These are phyloP conservation scores for Passalora sequoiae DNA, from an alignment of 2,329 filamentous ascomycete species.

Conservation along the genomic window DNA sequence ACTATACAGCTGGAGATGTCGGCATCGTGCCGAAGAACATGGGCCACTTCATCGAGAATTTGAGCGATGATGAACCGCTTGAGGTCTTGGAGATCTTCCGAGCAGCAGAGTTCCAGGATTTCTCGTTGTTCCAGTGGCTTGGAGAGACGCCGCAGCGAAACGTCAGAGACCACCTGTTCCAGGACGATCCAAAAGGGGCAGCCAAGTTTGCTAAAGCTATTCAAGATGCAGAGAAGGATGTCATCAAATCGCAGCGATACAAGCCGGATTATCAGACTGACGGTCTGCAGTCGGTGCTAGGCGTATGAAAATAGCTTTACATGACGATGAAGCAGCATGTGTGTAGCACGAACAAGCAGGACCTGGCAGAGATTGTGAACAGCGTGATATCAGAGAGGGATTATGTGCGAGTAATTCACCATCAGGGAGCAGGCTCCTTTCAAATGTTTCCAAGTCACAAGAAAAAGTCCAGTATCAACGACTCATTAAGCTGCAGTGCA, in stretches of 20 bases:
- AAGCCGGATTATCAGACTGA: neutral
- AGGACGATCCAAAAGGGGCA: conserved; percentile 55
- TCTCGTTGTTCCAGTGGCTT: conserved; percentile 70
- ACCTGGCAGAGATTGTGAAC: too few species aligned
- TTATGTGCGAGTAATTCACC: too few species aligned
- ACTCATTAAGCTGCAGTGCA: too few species aligned
- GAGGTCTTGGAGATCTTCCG: conserved; percentile 70
- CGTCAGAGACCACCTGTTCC: conserved; percentile 58
- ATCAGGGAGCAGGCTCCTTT: too few species aligned
- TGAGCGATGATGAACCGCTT: conserved; percentile 65
- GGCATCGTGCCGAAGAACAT: conserved; percentile 71
- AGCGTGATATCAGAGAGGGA: too few species aligned
- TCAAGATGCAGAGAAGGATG: conserved; percentile 55
- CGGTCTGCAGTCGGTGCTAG: neutral
- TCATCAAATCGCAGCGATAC: conserved; percentile 30
- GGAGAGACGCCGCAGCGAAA: conserved; percentile 61
- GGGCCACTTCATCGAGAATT: conserved; percentile 78
- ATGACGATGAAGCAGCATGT: too few species aligned
- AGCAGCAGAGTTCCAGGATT: conserved; percentile 62
- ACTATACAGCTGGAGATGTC: conserved; percentile 69
- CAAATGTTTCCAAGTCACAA: too few species aligned
- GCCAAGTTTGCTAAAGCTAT: conserved; percentile 60
- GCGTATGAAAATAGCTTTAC: too few species aligned
- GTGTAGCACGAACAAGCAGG: too few species aligned
- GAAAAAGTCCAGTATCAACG: too few species aligned